A percentile compares a stretch with the other conserved stretches of the same genome.
These are phyloP conservation scores for Sherardia arvensis DNA, from an alignment of 257 asterid species.

Conservation along the genomic window DNA sequence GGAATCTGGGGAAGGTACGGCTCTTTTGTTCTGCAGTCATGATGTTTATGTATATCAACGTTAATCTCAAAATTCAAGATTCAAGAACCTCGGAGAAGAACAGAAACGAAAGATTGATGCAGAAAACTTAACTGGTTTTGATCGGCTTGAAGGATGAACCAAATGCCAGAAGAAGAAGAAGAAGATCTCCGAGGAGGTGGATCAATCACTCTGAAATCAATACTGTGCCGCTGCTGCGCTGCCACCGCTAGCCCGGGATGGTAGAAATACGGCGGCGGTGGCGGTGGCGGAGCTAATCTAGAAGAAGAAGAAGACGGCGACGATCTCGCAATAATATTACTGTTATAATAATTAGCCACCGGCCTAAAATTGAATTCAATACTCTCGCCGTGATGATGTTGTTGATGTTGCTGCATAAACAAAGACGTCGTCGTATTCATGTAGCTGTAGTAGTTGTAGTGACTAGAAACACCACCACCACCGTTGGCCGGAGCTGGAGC, in stretches of 20 bases:
- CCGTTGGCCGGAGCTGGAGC: conserved; percentile 19
- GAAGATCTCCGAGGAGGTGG: conserved; percentile 70
- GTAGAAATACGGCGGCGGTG: conserved; percentile 36
- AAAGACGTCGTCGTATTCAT: conserved; percentile 15
- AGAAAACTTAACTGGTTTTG: conserved; percentile 54
- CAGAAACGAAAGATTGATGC: neutral
- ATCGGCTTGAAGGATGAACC: conserved; percentile 80
- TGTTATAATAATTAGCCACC: too few species aligned
- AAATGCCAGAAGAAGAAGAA: conserved; percentile 72
- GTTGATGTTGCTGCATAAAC: conserved; percentile 31
- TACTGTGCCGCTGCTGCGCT: conserved; percentile 13
- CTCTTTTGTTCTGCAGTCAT: conserved; percentile 54
- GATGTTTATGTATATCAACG: neutral
- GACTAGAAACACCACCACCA: neutral
- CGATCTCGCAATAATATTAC: conserved; percentile 7
- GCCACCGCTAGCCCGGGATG: conserved; percentile 17
- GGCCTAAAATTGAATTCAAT: conserved; percentile 25
- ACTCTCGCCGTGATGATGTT: conserved; percentile 9
- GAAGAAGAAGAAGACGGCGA: conserved; percentile 2
- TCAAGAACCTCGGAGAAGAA: neutral
- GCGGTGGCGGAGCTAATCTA: conserved; percentile 18
- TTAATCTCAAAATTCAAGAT: neutral
- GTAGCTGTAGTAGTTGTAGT: conserved; percentile 5
- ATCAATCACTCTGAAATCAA: conserved; percentile 62
- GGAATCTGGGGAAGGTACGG: conserved; percentile 86